Base-by-base conservation (phyloP, 352 stramenopile species). In the Pythium rhizo-oryzae region DNA sequence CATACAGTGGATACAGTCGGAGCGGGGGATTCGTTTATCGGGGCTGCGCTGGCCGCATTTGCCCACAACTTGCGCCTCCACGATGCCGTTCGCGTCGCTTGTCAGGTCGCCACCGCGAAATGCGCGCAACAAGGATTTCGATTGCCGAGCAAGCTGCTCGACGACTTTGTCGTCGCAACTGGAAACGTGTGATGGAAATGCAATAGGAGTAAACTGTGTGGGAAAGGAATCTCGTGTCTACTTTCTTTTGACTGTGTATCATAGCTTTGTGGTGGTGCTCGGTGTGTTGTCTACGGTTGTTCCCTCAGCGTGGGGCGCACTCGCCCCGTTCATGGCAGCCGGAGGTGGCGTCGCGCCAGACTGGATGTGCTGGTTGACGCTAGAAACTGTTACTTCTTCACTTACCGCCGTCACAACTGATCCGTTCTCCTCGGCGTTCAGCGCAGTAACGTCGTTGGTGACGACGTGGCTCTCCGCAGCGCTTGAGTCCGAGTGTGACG, bases 11-110 rank as follows among this genome's bases (percentile, higher is more conserved):
- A 93, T 66, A 90, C 87, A 3, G 87, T 91, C 39, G 87, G 87
- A 5, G 87, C 87, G 5, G 87, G 87, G 6, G 84, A 94, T 58
- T 72, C 84, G 23, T 91, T 93, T 53, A 90, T 94, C 57, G 87
- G 83, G 0, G 80, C 84, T 18, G 70, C 74, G 13, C 67, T 94
- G 44, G 84, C 87, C 0, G 77, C 73, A 1, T 72, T 92, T 41
- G 74, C 76, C 24, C 39, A 62, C 57, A 43, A 59, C 0, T 30
- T 71, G n/a, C 46, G 75, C 7, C 55, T 92, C 4, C 43, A 72
- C 11, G 35, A 65, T 3, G 74, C 79, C 2, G 46, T 92, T n/a
- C 68, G 66, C 19, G 62, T 72, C 5, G 87, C 77, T 11, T 92
- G 83, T 53, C 67, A 77, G 3, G 71, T 92, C 44, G 87, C 80